These are phyloP conservation scores for Pestalotiopsis sp. DNA, from an alignment of 2,329 filamentous ascomycete genomes.

Conservation along the genomic window DNA sequence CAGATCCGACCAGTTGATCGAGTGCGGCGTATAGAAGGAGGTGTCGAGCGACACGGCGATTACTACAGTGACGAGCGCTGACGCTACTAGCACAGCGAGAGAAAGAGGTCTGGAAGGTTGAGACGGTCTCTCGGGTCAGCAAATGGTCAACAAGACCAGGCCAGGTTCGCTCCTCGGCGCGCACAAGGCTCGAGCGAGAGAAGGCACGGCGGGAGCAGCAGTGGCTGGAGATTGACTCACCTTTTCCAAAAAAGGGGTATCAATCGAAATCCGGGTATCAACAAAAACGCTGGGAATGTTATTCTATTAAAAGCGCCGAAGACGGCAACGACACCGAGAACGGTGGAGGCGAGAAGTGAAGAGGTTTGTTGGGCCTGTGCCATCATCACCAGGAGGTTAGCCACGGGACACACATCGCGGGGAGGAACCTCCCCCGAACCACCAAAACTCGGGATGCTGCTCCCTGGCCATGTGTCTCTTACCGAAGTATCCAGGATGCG, in stretches of 20 bases:
- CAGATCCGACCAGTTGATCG: constrained; percentile 67
- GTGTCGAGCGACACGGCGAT: constrained; percentile 84
- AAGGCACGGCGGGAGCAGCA: neutral
- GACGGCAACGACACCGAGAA: constrained; percentile 80
- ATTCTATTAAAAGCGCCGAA: constrained; percentile 95
- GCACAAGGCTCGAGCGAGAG: neutral
- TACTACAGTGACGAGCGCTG: constrained; percentile 68
- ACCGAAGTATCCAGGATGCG: constrained; percentile 82
- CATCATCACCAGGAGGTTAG: constrained; percentile 7
- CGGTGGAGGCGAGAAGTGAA: constrained; percentile 72
- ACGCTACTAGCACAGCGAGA: constrained; percentile 64
- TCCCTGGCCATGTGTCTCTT: constrained; percentile 32
- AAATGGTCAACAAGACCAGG: neutral
- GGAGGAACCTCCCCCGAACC: no score
- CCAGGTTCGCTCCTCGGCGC: neutral
- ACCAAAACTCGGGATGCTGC: no score
- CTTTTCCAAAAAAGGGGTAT: constrained; percentile 83
- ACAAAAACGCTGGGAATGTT: constrained; percentile 90
- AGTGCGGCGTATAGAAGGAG: constrained; percentile 71
- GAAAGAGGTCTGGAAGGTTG: constrained; percentile 51
- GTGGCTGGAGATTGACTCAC: constrained; percentile 49
- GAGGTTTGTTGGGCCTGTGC: constrained; percentile 64
- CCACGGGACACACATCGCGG: neutral
- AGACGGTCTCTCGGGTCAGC: neutral
- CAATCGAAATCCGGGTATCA: constrained; percentile 81